Evolutionary conservation across 2,329 filamentous ascomycete genomes (phyloP), one percentile per base, ranked within the genome.

Genomic region (Neopestalotiopsis rosae): DNA sequence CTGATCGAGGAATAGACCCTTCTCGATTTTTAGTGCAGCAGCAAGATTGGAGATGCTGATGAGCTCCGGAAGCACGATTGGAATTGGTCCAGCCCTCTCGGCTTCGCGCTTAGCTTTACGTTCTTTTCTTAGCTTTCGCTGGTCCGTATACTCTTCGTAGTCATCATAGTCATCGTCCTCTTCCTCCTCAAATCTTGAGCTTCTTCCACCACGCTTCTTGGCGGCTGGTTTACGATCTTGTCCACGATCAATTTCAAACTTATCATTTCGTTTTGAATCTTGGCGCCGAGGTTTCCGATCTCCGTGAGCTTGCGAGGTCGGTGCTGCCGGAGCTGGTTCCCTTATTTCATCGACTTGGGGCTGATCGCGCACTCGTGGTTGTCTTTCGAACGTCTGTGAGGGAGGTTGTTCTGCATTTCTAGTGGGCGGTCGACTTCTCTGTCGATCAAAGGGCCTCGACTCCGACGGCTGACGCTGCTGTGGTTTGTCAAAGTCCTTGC

Each of bases 31-130:
- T 28, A 98, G 84, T 4, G 92, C 89, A 70, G 90, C 86, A 4
- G 94, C 94, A 56, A 99, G 83, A 72, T 95, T 94, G 10, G 89
- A 87, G n/a, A 98, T 91, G 75, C 90, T 96, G 80, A 99, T 97
- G 74, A 94, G 97, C 76, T 98, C 94, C 0, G 97, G 97, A 28
- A 99, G 84, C 66, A 91, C 88, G 61, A 99, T 92, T 1, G 81
- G 82, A 1, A 86, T 87, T 2, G 87, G 88, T 5, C 84, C 79
- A 69, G 70, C 74, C 69, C 65, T 72, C 42, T 79, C 77, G 2
- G 74, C 77, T 64, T 78, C 78, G 69, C 81, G 79, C 77, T 81
- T 79, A 69, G 81, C 82, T 72, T 80, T 81, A 74, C 79, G 76
- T 73, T 78, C 80, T 76, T 74, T 78, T 78, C 78, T 82, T 78